Evolutionary conservation across 1,139 yeast species (phyloP), one percentile per base, ranked within the genome.

Genomic region (Chernovozyma aurita): DNA sequence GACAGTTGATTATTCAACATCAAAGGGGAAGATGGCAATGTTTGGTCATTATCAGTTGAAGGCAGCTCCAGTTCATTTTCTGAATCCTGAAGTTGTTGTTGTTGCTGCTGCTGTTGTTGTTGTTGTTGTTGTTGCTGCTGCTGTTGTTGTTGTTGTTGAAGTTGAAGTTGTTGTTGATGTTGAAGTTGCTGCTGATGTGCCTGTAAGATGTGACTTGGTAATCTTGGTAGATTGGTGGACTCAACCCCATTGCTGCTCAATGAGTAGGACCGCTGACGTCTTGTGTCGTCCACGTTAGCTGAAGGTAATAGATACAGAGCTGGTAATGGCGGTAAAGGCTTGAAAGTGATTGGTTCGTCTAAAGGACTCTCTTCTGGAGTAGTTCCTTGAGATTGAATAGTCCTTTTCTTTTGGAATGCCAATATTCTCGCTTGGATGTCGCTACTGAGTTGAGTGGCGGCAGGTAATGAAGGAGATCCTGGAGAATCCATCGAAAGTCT

Each of bases 341-440:
- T 61, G 16, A 49, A 49, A n/a, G 35, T 40, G 37, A 11, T 20
- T 24, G 39, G 20, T 4, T 40, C 33, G 30, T 39, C 34, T 38
- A 35, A 32, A 30, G 29, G 27, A 7, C 14, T 24, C 24, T 13
- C 34, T 9, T 26, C n/a, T 18, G 26, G 29, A 13, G 28, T 26
- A 6, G 15, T 26, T 6, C 28, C 28, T 13, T 26, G 28, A 7
- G 30, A 63, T 41, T 66, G 64, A 21, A 13, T 26, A 8, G 74
- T 66, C 44, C 87, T 64, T 50, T 76, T 77, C 45, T 80, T 84
- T 52, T 83, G 92, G 47, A 83, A 81, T 0, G 90, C 90, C 58
- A 81, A 61, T 34, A 85, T 67, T 44, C 87, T 65, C 2, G 92
- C 94, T 57, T 83, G 92, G 37, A 83, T 71, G 44, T 80, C 86